These are phyloP conservation scores for Epithele typhae DNA, from an alignment of 768 basidiomycete genomes.

Conservation along the genomic window DNA sequence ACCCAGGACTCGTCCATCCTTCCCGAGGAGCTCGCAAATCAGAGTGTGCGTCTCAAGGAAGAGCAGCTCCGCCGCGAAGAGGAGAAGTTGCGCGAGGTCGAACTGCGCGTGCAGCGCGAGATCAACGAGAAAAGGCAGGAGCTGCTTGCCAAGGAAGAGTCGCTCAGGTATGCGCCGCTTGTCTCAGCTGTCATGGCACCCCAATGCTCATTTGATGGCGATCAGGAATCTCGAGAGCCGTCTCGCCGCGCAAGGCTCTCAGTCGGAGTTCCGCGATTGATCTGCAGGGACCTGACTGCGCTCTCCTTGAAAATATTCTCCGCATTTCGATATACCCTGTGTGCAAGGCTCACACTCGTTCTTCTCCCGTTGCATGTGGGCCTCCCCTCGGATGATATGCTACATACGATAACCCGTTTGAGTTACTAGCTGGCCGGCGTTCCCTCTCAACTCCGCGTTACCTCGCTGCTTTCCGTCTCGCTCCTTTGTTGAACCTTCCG, in stretches of 20 bases:
- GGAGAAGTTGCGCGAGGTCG: conserved; percentile 97
- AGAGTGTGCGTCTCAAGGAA: conserved; percentile 96
- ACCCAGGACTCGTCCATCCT: conserved; percentile 86
- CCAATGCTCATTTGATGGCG: conserved; percentile 3
- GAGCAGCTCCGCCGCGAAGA: conserved; percentile 97
- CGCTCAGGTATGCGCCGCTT: conserved; percentile 59
- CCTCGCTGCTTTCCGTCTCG: conserved; percentile 1
- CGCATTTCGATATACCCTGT: conserved; percentile 27
- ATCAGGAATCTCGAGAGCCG: conserved; percentile 84
- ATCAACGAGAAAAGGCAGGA: conserved; percentile 98
- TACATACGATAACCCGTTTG: conserved; percentile 6
- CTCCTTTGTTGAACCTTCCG: conserved; percentile 11
- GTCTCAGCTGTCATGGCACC: conserved; percentile 2
- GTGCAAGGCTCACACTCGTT: conserved; percentile 11
- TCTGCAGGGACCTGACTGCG: conserved; percentile 10
- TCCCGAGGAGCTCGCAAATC: conserved; percentile 94
- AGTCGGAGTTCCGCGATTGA: conserved; percentile 73
- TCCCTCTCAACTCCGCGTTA: background rate
- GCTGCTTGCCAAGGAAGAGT: conserved; percentile 93
- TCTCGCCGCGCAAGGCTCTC: conserved; percentile 83
- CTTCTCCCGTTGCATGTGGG: conserved; percentile 13
- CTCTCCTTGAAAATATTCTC: conserved; percentile 15
- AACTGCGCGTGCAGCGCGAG: conserved; percentile 96
- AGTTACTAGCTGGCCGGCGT: conserved; percentile 8
- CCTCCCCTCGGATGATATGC: conserved; percentile 12